Conservation (phyloP, 1,139 yeast genomes). For the Arxiozyma telluris region DNA sequence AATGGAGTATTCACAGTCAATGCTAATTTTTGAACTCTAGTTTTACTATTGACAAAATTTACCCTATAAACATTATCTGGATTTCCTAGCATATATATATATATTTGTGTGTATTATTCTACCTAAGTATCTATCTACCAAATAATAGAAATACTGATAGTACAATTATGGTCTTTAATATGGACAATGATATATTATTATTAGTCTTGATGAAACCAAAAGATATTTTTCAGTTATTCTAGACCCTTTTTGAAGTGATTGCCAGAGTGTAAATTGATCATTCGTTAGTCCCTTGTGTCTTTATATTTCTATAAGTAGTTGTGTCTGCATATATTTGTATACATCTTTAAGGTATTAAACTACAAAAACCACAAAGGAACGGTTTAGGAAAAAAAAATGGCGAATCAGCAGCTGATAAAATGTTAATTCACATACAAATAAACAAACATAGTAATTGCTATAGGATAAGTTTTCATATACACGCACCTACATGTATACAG, state of each 20-base stretch:
- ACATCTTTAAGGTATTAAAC: background rate
- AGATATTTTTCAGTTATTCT: background rate
- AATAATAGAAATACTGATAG: background rate
- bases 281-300: too few species aligned
- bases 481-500: background rate
- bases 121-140: background rate
- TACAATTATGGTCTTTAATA: background rate
- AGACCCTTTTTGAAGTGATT: background rate
- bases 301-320: too few species aligned
- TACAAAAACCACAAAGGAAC: background rate
- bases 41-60: constrained; percentile 17
- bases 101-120: background rate
- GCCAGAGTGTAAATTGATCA: background rate
- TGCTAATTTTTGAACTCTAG: constrained; percentile 16
- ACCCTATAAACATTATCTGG: constrained; percentile 11
- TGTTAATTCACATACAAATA: background rate
- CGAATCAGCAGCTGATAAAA: too few species aligned
- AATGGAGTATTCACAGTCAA: constrained; percentile 13
- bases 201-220: too few species aligned
- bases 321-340: too few species aligned
- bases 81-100: constrained; percentile 1
- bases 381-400: too few species aligned
- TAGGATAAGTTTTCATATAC: too few species aligned
- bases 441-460: background rate
- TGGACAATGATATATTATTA: background rate